Conservation (phyloP, 2,329 filamentous ascomycete genomes). For the Calcarisporium arbuscula region DNA sequence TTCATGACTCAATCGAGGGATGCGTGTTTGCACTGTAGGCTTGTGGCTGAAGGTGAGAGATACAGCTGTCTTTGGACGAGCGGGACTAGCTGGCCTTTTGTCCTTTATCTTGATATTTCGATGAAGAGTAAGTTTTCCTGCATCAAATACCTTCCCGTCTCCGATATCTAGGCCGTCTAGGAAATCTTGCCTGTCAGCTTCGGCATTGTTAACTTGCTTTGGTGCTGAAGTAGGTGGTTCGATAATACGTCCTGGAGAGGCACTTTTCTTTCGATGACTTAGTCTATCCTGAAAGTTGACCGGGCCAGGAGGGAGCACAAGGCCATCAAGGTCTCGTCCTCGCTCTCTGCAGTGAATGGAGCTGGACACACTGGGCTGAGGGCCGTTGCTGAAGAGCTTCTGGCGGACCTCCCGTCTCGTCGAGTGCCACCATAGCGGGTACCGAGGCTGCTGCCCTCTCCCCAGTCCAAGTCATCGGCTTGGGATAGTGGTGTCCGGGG, state of each 20-base stretch:
- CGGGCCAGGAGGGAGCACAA: conserved; percentile 76
- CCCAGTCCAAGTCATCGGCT: conserved; percentile 83
- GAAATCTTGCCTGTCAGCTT: conserved; percentile 65
- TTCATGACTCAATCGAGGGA: conserved; percentile 72
- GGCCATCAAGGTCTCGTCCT: conserved; percentile 84
- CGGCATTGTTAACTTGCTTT: conserved; percentile 26
- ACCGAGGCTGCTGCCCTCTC: conserved; percentile 87
- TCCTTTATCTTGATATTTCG: conserved; percentile 87
- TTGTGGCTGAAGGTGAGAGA: conserved; percentile 91
- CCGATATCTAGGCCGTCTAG: conserved; percentile 82
- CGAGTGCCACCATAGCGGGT: conserved; percentile 84
- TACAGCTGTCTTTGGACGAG: conserved; percentile 66
- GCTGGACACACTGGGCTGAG: conserved; percentile 91
- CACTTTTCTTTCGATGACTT: conserved; percentile 60
- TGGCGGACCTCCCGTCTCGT: conserved; percentile 69
- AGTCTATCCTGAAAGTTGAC: conserved; percentile 77
- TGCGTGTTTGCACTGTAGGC: conserved; percentile 55
- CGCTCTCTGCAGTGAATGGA: conserved; percentile 84
- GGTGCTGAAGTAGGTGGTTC: conserved; percentile 28
- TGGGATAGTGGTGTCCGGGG: conserved; percentile 56
- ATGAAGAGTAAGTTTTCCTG: conserved; percentile 76
- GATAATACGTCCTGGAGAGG: conserved; percentile 44
- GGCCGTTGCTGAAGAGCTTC: conserved; percentile 81
- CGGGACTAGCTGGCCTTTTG: conserved; percentile 60
- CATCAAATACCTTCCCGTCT: conserved; percentile 73